Evolutionary conservation across 345 rosid genomes (phyloP), one percentile per base, ranked within the genome.

Genomic region (Salix brachista): DNA sequence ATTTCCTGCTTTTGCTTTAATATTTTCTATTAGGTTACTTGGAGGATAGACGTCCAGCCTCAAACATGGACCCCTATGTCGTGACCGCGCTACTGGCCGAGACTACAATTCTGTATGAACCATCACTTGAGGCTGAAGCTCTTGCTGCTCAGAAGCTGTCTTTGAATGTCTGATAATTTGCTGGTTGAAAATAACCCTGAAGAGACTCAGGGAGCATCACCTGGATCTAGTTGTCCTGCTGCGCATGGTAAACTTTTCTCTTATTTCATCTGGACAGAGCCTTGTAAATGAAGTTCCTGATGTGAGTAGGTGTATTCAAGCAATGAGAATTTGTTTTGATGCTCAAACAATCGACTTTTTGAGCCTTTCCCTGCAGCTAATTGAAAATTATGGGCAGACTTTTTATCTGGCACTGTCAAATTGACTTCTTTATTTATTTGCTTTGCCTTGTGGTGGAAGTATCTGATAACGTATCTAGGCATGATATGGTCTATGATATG

Each of bases 1-100:
- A 23, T 32, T 60, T 81, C 71, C 74, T 30, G n/a, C 17, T 41
- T 74, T 42, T 61, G 30, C 14, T 10, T 36, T 3, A 42, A 2
- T 8, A 21, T 54, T 36, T 8, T 36, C n/a, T 69, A 30, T 70
- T 60, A 93, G 99, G 98, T 75, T 96, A 93, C 87, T 84, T 93
- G 87, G 92, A 96, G 82, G 98, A 93, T 70, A 52, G 96, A 67
- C 96, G 96, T 50, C 98, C 99, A 48, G 92, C 98, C 64, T 93
- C 99, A 34, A 95, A 90, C 91, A 95, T 91, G 97, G 98, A 93
- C 80, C 97, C 98, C 4, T 93, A 91, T 70, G 78, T 86, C 13
- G 96, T 93, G 87, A 95, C 92, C 61, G 60, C 85, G 23, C 81
- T 93, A 42, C 81, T 93, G 69, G 97, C 97, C 3, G 93, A 91